These are phyloP conservation scores for Fraxinus floribunda DNA, from an alignment of 305 asterid species.

Conservation along the genomic window DNA sequence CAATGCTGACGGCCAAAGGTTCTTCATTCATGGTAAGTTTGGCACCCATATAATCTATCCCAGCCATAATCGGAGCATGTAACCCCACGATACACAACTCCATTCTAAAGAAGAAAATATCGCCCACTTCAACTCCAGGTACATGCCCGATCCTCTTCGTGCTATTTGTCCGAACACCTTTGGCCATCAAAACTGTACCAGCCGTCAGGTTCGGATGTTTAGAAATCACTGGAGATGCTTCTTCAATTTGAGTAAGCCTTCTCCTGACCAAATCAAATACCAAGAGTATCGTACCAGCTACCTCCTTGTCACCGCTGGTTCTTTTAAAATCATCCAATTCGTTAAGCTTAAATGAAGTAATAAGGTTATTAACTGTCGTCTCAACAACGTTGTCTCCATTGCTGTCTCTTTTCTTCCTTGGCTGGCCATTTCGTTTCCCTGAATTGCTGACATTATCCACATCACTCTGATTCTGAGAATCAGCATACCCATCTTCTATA, in stretches of 20 bases:
- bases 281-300: background rate
- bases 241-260: conserved; percentile 60
- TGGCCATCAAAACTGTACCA: conserved; percentile 40
- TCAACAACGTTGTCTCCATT: conserved; percentile 46
- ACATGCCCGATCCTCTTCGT: conserved; percentile 42
- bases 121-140: conserved; percentile 55
- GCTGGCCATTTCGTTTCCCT: conserved; percentile 46
- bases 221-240: conserved; percentile 37
- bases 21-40: conserved; percentile 44
- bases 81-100: conserved; percentile 51
- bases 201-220: conserved; percentile 47
- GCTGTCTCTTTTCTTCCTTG: conserved; percentile 39
- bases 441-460: conserved; percentile 45
- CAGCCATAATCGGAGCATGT: conserved; percentile 57
- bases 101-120: conserved; percentile 53
- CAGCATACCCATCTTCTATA: conserved; percentile 4
- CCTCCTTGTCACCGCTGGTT: conserved; percentile 23
- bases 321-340: conserved; percentile 50
- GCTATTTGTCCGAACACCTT: conserved; percentile 42
- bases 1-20: conserved; percentile 53
- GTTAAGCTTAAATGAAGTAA: conserved; percentile 45
- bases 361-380: conserved; percentile 36
- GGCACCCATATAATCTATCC: conserved; percentile 52
- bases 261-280: conserved; percentile 56
- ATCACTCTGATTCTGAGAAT: conserved; percentile 3